Conservation (phyloP, 176 grass and related monocot species). For the Guadua angustifolia region DNA sequence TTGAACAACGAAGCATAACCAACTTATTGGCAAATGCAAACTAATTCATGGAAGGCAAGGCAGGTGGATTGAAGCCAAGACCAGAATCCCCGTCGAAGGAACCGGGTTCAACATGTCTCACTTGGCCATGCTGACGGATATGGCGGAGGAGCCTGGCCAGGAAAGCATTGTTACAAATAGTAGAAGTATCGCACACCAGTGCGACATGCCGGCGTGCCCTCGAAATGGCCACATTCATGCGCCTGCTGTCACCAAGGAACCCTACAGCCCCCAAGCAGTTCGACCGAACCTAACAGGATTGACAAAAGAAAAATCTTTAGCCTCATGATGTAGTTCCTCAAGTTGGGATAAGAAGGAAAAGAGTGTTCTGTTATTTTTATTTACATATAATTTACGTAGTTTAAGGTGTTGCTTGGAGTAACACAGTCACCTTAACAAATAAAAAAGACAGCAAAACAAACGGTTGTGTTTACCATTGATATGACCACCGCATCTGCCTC, state of each 20-base stretch:
- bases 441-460: background rate
- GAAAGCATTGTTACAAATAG: constrained; percentile 85
- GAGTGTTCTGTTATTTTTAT: background rate
- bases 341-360: background rate
- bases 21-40: background rate
- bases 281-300: constrained; percentile 69
- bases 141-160: constrained; percentile 75
- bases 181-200: constrained; percentile 80
- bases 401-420: background rate
- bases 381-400: background rate
- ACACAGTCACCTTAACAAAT: constrained; percentile 1
- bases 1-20: background rate
- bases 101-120: constrained; percentile 70
- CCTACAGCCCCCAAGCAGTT: constrained; percentile 83
- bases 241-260: constrained; percentile 80
- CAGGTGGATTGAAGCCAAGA: constrained; percentile 34
- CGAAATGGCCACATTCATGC: constrained; percentile 91
- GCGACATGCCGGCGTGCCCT: constrained; percentile 75
- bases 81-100: constrained; percentile 38
- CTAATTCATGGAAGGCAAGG: constrained; percentile 39
- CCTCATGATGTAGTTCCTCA: background rate
- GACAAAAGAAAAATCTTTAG: constrained; percentile 28
- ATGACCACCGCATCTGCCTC: constrained; percentile 89
- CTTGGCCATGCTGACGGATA: constrained; percentile 68
- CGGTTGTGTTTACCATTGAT: constrained; percentile 65